Evolutionary conservation across 2,329 filamentous ascomycete genomes (phyloP).

Genomic region (Dothistroma pini): DNA sequence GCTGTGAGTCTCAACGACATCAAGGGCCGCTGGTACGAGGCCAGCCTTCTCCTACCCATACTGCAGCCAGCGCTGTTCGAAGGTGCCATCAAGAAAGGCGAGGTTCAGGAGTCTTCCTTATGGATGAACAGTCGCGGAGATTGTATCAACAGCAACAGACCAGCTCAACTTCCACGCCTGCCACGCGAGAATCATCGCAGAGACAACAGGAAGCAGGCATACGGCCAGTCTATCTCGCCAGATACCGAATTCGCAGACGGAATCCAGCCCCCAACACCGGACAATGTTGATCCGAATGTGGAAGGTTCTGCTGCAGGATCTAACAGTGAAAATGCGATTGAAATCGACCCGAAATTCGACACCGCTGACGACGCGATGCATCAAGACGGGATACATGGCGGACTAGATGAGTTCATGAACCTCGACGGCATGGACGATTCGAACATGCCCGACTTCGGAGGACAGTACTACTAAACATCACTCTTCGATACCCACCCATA

Average conservation of each 20-base stretch:
- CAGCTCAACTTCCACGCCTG: conserved; percentile 29
- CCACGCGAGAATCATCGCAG: conserved; percentile 30
- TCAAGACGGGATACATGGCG: conserved; percentile 6
- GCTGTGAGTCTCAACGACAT: conserved; percentile 47
- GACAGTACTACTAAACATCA: conserved; percentile 18
- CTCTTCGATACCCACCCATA: background rate
- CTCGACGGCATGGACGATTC: conserved; percentile 33
- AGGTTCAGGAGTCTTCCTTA: conserved; percentile 33
- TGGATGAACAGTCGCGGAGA: conserved; percentile 38
- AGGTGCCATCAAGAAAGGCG: conserved; percentile 28
- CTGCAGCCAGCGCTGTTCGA: conserved; percentile 31
- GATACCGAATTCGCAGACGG: conserved; percentile 39
- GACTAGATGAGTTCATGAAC: conserved; percentile 43
- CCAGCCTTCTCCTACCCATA: conserved; percentile 47
- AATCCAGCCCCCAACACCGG: conserved; percentile 32
- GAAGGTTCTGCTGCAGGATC: background rate
- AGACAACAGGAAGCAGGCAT: conserved; percentile 39
- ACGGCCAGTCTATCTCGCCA: conserved; percentile 41
- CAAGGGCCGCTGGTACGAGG: conserved; percentile 61
- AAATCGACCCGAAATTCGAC: conserved; percentile 34
- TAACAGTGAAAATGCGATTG: conserved; percentile 13
- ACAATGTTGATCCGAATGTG: conserved; percentile 20
- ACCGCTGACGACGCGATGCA: conserved; percentile 24
- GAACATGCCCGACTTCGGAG: conserved; percentile 29
- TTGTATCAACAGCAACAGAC: conserved; percentile 32